Conservation (phyloP, 176 grass and related monocot species). For the Musa beccarii region DNA sequence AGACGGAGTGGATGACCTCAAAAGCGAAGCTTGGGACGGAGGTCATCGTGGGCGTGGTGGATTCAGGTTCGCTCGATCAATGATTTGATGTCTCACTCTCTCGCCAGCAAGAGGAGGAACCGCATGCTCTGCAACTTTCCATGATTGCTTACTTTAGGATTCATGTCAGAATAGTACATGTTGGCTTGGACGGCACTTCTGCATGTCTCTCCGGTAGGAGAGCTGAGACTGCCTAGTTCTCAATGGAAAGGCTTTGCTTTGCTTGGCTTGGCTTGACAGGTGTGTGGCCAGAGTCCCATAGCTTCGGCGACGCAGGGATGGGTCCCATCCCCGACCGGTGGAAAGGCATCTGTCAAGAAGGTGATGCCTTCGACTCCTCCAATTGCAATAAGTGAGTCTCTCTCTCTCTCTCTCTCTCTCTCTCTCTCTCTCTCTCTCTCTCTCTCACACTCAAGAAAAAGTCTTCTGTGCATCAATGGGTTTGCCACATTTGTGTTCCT, state of each 20-base stretch:
- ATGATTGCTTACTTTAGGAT: no score
- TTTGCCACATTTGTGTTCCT: no score
- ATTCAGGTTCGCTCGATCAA: slow-evolving; percentile 45
- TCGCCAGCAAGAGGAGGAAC: no score
- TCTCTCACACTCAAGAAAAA: no score
- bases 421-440: neutral
- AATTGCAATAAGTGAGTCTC: slow-evolving; percentile 56
- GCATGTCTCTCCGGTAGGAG: no score
- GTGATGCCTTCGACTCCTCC: slow-evolving; percentile 54
- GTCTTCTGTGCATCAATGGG: no score
- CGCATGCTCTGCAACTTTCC: no score
- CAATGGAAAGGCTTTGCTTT: no score
- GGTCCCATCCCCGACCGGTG: slow-evolving; percentile 47
- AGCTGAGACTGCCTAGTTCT: no score
- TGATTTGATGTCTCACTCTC: no score
- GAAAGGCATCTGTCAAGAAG: slow-evolving; percentile 72
- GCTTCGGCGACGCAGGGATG: slow-evolving; percentile 59
- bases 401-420: neutral
- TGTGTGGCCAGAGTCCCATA: slow-evolving; percentile 87
- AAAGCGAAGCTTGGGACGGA: slow-evolving; percentile 32
- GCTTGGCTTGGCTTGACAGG: slow-evolving; percentile 15
- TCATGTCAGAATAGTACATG: no score
- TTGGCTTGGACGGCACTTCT: no score
- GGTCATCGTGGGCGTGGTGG: slow-evolving; percentile 81
- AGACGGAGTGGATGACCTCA: slow-evolving; percentile 29